Evolutionary conservation across 78 protist species (phyloP).

Genomic region (Chrysochromulina tobinii): DNA sequence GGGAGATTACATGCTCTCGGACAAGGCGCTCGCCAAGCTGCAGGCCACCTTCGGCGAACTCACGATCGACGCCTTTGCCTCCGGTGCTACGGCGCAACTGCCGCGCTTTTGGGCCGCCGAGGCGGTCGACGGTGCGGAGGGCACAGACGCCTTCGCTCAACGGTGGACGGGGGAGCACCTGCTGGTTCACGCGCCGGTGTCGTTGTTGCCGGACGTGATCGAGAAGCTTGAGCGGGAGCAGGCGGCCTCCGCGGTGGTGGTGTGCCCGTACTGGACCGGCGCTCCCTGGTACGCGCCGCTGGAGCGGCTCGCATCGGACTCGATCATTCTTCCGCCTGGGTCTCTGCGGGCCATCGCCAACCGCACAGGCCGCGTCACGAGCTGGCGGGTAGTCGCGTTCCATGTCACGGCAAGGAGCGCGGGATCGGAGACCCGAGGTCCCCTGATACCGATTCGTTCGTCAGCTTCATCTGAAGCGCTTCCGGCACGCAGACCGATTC

Average conservation of each 20-base stretch:
- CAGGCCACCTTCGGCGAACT: background rate
- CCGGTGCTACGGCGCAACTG: slow-evolving; percentile 2
- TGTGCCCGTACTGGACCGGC: background rate
- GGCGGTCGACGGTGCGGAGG: background rate
- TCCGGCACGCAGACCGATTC: no score
- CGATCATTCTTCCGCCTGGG: background rate
- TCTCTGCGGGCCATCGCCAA: background rate
- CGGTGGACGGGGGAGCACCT: background rate
- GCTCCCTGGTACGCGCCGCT: background rate
- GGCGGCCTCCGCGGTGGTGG: background rate
- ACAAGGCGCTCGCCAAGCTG: background rate
- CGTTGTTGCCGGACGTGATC: background rate
- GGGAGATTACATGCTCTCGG: background rate
- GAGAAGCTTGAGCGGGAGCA: background rate
- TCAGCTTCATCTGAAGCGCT: no score
- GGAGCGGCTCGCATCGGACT: background rate
- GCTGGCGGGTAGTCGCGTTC: background rate
- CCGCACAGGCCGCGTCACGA: background rate
- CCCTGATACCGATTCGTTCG: no score
- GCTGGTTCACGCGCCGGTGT: slow-evolving; percentile 3
- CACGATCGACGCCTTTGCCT: slow-evolving; percentile 15
- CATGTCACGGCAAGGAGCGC: background rate
- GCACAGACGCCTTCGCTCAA: background rate
- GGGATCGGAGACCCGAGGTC: no score
- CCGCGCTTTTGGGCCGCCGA: background rate